These are phyloP conservation scores for Rhynchospora tenuis DNA, from an alignment of 176 grass and related monocot genomes.

Conservation along the genomic window DNA sequence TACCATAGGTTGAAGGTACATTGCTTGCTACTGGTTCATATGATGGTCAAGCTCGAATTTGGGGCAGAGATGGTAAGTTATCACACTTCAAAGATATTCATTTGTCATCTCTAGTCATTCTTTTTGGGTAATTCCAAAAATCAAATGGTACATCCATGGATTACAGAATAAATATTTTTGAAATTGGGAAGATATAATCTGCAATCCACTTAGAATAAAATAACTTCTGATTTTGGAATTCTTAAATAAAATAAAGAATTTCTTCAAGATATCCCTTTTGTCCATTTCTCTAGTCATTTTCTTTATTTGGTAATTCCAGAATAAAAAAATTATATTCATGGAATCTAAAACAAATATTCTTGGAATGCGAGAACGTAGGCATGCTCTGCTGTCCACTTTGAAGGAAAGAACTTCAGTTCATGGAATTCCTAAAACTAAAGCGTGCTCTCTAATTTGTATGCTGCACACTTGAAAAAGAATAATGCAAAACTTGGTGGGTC, in stretches of 20 bases:
- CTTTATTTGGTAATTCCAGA: slow-evolving; percentile 4
- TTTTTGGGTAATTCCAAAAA: not conserved
- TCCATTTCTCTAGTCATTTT: not conserved
- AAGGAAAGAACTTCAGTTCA: not conserved
- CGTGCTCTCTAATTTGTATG: not conserved
- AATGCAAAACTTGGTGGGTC: not conserved
- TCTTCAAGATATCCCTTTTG: not conserved
- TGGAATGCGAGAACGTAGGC: not conserved
- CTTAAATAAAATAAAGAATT: not conserved
- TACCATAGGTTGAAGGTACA: slow-evolving; percentile 60
- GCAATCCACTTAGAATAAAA: not conserved
- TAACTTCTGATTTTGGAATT: not conserved
- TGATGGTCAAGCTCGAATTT: slow-evolving; percentile 94
- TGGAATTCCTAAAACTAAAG: not conserved
- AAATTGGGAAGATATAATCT: not conserved
- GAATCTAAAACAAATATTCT: not conserved
- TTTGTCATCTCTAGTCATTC: not conserved
- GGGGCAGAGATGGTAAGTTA: slow-evolving; percentile 80
- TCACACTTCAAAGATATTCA: not conserved
- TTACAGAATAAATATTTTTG: not conserved
- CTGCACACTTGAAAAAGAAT: not conserved
- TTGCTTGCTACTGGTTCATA: slow-evolving; percentile 92
- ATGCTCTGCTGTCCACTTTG: not conserved
- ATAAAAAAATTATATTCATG: not conserved
- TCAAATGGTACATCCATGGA: not conserved